These are phyloP conservation scores for Ampelomyces quisqualis DNA, from an alignment of 2,329 filamentous ascomycete genomes.

Conservation along the genomic window DNA sequence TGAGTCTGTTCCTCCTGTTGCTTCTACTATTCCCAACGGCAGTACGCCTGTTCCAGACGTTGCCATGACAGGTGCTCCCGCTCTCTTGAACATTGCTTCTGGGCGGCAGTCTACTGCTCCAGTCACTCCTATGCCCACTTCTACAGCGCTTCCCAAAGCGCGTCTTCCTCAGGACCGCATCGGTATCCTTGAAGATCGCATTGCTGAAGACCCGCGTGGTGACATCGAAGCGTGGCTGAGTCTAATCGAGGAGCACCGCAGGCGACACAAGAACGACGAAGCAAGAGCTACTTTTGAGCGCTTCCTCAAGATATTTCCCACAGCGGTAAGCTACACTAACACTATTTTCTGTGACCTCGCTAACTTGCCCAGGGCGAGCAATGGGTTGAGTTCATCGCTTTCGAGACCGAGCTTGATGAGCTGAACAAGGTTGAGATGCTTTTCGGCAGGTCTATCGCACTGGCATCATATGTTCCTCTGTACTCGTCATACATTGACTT, in stretches of 20 bases:
- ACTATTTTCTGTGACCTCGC: conserved; percentile 7
- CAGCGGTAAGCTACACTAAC: conserved; percentile 68
- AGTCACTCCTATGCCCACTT: conserved; percentile 29
- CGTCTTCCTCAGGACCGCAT: conserved; percentile 71
- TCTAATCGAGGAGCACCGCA: conserved; percentile 81
- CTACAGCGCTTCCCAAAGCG: conserved; percentile 46
- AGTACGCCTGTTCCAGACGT: conserved; percentile 41
- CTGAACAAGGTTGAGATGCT: conserved; percentile 77
- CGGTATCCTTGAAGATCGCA: conserved; percentile 81
- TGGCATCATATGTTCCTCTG: conserved; percentile 78
- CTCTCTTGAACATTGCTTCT: conserved; percentile 31
- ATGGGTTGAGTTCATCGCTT: conserved; percentile 84
- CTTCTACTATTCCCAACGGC: conserved; percentile 53
- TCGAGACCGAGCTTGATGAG: conserved; percentile 87
- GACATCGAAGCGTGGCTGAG: conserved; percentile 90
- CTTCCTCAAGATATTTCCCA: conserved; percentile 85
- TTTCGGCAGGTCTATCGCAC: conserved; percentile 76
- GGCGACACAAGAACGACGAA: conserved; percentile 78
- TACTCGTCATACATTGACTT: conserved; percentile 96
- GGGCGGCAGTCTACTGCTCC: conserved; percentile 46
- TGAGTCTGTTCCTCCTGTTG: conserved; percentile 52
- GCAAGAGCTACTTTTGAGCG: conserved; percentile 78
- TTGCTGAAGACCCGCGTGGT: conserved; percentile 88
- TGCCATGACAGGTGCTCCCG: conserved; percentile 38
- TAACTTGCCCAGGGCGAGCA: conserved; percentile 76